These are phyloP conservation scores for Durotheca rogersii DNA, from an alignment of 495 filamentous ascomycete genomes.

Conservation along the genomic window DNA sequence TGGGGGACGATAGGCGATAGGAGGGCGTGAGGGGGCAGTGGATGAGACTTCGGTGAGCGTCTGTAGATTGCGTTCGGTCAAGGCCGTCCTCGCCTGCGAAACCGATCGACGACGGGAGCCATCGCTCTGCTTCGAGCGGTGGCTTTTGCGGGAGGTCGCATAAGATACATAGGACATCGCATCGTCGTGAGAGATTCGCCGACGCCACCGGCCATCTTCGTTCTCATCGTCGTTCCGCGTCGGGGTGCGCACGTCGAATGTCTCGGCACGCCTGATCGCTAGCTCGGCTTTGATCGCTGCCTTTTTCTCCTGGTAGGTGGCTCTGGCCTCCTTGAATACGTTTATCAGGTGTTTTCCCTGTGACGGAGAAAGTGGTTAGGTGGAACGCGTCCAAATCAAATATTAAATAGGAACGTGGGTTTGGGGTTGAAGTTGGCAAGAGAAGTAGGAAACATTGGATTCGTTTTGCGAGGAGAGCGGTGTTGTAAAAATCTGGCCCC, in stretches of 20 bases:
- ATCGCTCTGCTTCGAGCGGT: constrained; percentile 32
- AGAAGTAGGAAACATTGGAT: background rate
- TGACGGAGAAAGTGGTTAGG: constrained; percentile 13
- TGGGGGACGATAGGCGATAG: constrained; percentile 42
- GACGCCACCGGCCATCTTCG: constrained; percentile 18
- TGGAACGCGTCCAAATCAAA: constrained; percentile 2
- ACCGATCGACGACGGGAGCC: constrained; percentile 26
- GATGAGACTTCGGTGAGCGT: constrained; percentile 48
- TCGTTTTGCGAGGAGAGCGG: constrained; percentile 25
- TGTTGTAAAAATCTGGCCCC: too few species aligned
- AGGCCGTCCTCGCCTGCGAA: constrained; percentile 32
- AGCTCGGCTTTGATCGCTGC: constrained; percentile 70
- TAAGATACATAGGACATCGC: constrained; percentile 41
- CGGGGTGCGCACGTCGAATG: constrained; percentile 40
- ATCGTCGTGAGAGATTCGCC: constrained; percentile 41
- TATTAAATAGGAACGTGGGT: too few species aligned
- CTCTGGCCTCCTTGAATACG: constrained; percentile 85
- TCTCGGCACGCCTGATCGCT: constrained; percentile 43
- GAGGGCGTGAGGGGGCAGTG: constrained; percentile 42
- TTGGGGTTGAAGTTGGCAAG: too few species aligned
- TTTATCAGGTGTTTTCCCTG: constrained; percentile 86
- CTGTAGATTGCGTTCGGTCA: constrained; percentile 46
- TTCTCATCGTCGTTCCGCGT: constrained; percentile 31
- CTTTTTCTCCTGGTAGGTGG: constrained; percentile 80
- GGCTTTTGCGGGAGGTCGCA: constrained; percentile 39